Base-by-base conservation (phyloP, 108 stramenopile genomes). In the Cyclotella kingstonii region DNA sequence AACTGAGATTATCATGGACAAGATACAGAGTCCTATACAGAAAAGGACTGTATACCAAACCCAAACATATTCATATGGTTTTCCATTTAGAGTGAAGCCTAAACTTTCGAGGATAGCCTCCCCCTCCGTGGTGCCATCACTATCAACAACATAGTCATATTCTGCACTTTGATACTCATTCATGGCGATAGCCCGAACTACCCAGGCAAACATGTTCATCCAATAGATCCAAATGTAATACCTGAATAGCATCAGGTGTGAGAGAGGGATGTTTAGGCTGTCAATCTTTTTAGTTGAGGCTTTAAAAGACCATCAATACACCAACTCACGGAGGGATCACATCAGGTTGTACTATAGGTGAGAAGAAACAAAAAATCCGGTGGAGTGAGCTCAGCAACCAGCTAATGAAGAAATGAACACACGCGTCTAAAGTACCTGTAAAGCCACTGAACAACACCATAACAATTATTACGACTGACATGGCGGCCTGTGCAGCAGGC, bases 181-280 rank as follows among this genome's bases (percentile, higher is more conserved):
- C 11, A 85, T 66, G 33, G 68, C 61, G 21, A 85, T 57, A 19
- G 71, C 79, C 14, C 84, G 76, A 49, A 83, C 42, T 26, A 70
- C 50, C 84, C 84, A 85, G 5, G 81, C 81, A 44, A 81, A 70
- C 6, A 78, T 46, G 35, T 85, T 85, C 5, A 79, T 60, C 81
- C 81, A 84, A 66, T 84, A 84, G 22, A 80, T 46, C 84, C 84
- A 84, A 42, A 84, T 84, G 58, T 65, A 82, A 39, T 81, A 73
- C 15, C 42, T 63, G 33, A 26, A 27, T 19, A 12, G 41, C n/a
- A 54, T 38, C 34, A 39, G 33, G 47, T 30, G n/a, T 28, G 17
- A 41, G 30, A n/a, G 23, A 51, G 3, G 6, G 26, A n/a, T 10
- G 18, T 42, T 42, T 54, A 28, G n/a, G n/a, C n/a, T n/a, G n/a